Base-by-base conservation (phyloP, 176 grass and related monocot species). In the Stipa capillata region DNA sequence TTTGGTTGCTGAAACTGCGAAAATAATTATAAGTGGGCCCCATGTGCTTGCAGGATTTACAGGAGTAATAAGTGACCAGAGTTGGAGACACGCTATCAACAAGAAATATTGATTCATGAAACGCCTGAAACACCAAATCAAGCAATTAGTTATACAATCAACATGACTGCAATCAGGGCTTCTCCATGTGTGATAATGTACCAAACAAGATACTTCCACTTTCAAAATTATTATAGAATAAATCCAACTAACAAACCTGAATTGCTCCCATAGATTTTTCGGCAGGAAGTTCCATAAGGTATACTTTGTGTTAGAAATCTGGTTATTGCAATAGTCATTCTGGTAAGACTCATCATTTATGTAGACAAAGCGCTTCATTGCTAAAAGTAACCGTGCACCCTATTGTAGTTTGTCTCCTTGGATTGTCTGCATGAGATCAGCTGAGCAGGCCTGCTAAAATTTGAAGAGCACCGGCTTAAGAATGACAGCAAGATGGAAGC, bases 101-200 rank as follows among this genome's bases (percentile, higher is more conserved):
- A 97, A 78, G 50, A 97, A 97, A 89, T 97, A 97, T 76, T 97
- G 94, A 90, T 97, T 97, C 94, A 97, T 97, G 72, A 94, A 97
- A 39, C 94, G 84, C 77, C 91, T 97, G 90, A 87, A 90, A 90
- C 70, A 87, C 40, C 69, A 66, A 61, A 83, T 54, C n/a, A 83
- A 79, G 42, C 3, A 69, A 59, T 65, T 50, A 88, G 68, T 79
- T 79, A 49, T 16, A 78, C 39, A 66, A 41, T 31, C 43, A 79
- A 57, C 55, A 11, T 1, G 37, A 44, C 60, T 72, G 53, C 20
- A 79, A 41, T 8, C 17, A 27, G 3, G 32, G 35, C 56, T 86
- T 66, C 37, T 80, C 20, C 5, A 63, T 21, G 15, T 31, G 16
- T 31, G 18, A 62, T 60, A 35, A 3, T 36, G n/a, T 18, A 68